Evolutionary conservation across 2,329 filamentous ascomycete species (phyloP).

Genomic region (Tolypocladium album): DNA sequence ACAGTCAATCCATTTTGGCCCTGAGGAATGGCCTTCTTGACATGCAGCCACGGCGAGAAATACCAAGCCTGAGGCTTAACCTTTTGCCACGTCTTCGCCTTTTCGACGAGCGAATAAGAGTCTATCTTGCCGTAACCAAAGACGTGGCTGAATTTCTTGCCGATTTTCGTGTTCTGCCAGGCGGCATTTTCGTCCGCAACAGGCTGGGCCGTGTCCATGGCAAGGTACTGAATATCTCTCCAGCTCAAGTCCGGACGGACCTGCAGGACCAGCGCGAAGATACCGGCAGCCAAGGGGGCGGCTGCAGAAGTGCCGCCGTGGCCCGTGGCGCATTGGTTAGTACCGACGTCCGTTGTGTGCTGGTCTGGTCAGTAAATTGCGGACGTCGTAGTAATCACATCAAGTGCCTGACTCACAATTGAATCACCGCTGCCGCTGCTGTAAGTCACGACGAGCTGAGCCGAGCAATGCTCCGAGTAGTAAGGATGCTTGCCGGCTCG

Average conservation of each 20-base stretch:
- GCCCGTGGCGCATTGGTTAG: slow-evolving; percentile 63
- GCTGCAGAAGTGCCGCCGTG: slow-evolving; percentile 95
- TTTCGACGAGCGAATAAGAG: slow-evolving; percentile 72
- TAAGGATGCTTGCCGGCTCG: slow-evolving; percentile 80
- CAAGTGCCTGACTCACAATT: slow-evolving; percentile 44
- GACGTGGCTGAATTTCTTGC: slow-evolving; percentile 83
- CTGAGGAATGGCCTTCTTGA: slow-evolving; percentile 77
- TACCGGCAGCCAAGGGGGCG: slow-evolving; percentile 82
- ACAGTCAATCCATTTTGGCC: slow-evolving; percentile 70
- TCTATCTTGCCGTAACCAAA: slow-evolving; percentile 96
- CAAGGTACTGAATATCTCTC: slow-evolving; percentile 90
- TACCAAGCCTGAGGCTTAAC: slow-evolving; percentile 96
- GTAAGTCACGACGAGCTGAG: slow-evolving; percentile 91
- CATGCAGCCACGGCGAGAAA: slow-evolving; percentile 87
- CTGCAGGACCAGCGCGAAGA: slow-evolving; percentile 79
- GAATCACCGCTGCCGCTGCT: slow-evolving; percentile 81
- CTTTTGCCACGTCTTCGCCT: slow-evolving; percentile 71
- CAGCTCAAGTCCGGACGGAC: slow-evolving; percentile 80
- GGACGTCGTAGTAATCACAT: no score
- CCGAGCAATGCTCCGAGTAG: slow-evolving; percentile 94
- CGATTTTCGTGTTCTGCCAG: slow-evolving; percentile 73
- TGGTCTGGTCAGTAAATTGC: slow-evolving; percentile 13
- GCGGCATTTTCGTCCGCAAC: slow-evolving; percentile 59
- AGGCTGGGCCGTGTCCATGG: slow-evolving; percentile 72
- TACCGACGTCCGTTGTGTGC: slow-evolving; percentile 91